Base-by-base conservation (phyloP, 2,329 filamentous ascomycete genomes). In the Gaeumannomyces tritici region DNA sequence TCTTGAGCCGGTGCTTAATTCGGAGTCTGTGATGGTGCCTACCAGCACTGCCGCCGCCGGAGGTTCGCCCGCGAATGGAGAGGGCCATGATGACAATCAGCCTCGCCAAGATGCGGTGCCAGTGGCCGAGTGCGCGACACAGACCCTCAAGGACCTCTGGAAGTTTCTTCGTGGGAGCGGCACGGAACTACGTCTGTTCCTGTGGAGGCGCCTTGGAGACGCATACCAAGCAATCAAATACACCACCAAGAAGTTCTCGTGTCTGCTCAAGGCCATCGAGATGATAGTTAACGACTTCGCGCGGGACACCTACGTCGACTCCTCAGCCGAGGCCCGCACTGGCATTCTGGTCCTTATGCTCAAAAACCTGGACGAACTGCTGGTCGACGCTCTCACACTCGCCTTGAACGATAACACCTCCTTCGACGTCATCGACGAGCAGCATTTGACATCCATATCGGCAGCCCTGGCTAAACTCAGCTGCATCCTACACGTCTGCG, bases 161-260 rank as follows among this genome's bases (percentile, higher is more conserved):
- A 90, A 90, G 63, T 98, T 98, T 66, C 79, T 99, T 4, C 83
- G 89, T 61, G 87, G 84, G 59, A 93, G 91, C 56, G 91, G 89
- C 70, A 89, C 92, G 1, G 91, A 93, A 61, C 77, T 98, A 60
- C 87, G 91, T 47, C 77, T 98, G 1, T 92, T 95, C 66, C 79
- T 99, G 1, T 99, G 95, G 95, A 88, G 89, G 65, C 87, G 91
- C 60, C 82, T 99, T n/a, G 88, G 91, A 51, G 89, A 95, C 66
- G 93, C 95, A 0, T 99, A 99, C 70, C 83, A 87, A 61, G 84
- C 83, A 9, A 96, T 99, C 64, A 84, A 89, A 9, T 96, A 97
- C 69, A 78, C 85, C 0, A 92, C 93, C 0, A 97, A 96, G 73
- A 87, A 95, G 18, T 86, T 97, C 33, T 96, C 90, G 0, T 98